phyloP scores from a whole-genome alignment of 2,329 filamentous ascomycete species.

The Penicillium sp. region DNA sequence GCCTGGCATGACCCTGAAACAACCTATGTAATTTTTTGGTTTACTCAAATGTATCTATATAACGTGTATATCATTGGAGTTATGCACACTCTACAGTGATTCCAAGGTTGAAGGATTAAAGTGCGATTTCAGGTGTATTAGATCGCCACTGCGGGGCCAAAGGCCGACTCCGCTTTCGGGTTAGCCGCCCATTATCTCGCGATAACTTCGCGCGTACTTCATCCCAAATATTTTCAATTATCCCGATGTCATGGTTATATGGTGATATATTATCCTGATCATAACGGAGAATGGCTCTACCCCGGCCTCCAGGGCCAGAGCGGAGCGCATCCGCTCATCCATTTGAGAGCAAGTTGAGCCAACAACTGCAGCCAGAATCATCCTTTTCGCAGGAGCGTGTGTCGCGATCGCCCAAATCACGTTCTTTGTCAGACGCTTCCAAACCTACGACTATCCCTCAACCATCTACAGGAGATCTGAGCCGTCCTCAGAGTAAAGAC shows the following conservation, averaged over 20 bases:
- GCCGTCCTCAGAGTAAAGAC: constrained; percentile 62
- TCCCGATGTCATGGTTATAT: background rate
- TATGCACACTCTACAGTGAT: too few species aligned
- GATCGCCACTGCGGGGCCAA: constrained; percentile 10
- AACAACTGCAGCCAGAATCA: constrained; percentile 34
- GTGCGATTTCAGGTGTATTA: background rate
- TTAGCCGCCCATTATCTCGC: constrained; percentile 7
- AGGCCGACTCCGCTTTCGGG: constrained; percentile 12
- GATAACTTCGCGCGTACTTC: constrained; percentile 2
- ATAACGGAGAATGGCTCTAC: constrained; percentile 18
- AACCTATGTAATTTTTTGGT: background rate
- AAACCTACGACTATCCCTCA: constrained; percentile 60
- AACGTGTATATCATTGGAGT: background rate
- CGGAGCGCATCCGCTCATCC: constrained; percentile 18
- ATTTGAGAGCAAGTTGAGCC: constrained; percentile 40
- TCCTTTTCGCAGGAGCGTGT: constrained; percentile 11
- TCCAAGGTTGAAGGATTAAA: background rate
- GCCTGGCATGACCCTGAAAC: constrained; percentile 33
- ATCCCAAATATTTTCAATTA: background rate
- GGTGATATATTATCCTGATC: background rate
- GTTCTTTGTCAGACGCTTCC: constrained; percentile 67
- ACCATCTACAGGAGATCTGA: constrained; percentile 56
- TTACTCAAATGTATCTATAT: background rate
- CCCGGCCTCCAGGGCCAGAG: constrained; percentile 21
- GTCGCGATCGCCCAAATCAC: constrained; percentile 50